A percentile compares a stretch with the other conserved stretches of the same genome.
Evolutionary conservation across 257 asterid species (phyloP).

Genomic region (Lithospermum erythrorhizon): DNA sequence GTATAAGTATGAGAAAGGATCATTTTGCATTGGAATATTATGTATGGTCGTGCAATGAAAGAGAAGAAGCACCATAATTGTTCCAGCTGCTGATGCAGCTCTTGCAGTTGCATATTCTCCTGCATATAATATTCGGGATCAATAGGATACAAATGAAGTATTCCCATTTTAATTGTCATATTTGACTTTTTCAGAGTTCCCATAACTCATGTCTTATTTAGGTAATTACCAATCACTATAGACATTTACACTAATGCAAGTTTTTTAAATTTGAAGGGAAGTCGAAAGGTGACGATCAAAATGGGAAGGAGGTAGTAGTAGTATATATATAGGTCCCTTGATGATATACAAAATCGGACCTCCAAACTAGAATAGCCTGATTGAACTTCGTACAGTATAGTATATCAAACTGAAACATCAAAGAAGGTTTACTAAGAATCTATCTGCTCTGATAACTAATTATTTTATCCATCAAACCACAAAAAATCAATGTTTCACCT

Average conservation of each 20-base stretch:
- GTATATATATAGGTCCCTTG: no score
- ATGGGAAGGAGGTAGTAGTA: background rate
- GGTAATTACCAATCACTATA: no score
- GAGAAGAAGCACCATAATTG: slow-evolving; percentile 63
- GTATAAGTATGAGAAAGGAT: background rate
- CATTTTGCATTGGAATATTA: background rate
- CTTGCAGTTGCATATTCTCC: slow-evolving; percentile 98
- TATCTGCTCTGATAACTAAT: no score
- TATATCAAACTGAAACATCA: background rate
- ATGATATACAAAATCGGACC: background rate
- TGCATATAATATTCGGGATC: slow-evolving; percentile 24
- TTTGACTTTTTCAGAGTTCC: no score
- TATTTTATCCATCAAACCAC: background rate
- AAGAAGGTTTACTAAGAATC: background rate
- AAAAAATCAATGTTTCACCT: background rate
- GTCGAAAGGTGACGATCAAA: no score
- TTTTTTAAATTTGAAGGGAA: no score
- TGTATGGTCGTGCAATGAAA: background rate
- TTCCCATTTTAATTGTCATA: no score
- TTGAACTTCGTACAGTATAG: background rate
- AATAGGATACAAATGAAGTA: slow-evolving; percentile 9
- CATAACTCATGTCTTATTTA: no score
- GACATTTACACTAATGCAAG: no score
- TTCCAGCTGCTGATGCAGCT: slow-evolving; percentile 94
- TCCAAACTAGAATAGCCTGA: no score